These are phyloP conservation scores for Trypanosoma scelopori DNA, from an alignment of 208 protist species.

Conservation along the genomic window DNA sequence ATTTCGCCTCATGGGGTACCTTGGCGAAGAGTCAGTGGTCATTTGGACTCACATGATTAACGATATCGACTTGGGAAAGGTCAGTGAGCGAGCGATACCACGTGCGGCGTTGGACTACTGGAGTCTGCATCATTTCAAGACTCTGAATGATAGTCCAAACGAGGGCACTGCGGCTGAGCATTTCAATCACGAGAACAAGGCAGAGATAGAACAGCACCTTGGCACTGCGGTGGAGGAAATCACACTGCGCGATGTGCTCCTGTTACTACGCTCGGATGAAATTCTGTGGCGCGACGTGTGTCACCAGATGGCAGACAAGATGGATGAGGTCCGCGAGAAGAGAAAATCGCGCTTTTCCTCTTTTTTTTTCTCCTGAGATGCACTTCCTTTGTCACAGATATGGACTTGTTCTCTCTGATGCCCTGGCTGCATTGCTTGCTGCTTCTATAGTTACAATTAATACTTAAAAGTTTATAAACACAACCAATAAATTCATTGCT, in stretches of 20 bases:
- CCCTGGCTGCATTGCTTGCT: too few relatives aligned
- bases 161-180: not conserved
- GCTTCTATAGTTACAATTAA: too few relatives aligned
- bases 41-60: slow-evolving; percentile 89
- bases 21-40: slow-evolving; percentile 75
- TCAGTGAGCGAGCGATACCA: slow-evolving; percentile 46
- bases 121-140: slow-evolving; percentile 46
- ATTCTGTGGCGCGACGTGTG: slow-evolving; percentile 68
- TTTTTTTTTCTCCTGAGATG: slow-evolving; percentile 22
- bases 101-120: slow-evolving; percentile 61
- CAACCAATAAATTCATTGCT: too few relatives aligned
- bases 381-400: slow-evolving; percentile 1
- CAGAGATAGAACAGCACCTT: not conserved
- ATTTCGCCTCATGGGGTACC: slow-evolving; percentile 74
- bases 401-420: not conserved
- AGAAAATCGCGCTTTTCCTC: slow-evolving; percentile 15
- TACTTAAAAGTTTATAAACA: too few relatives aligned
- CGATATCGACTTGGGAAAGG: slow-evolving; percentile 75
- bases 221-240: slow-evolving; percentile 17
- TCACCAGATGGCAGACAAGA: slow-evolving; percentile 51
- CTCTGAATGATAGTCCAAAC: slow-evolving; percentile 18
- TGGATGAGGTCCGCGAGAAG: slow-evolving; percentile 33
- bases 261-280: slow-evolving; percentile 79
- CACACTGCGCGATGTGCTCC: slow-evolving; percentile 61
- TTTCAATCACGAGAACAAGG: not conserved